Percentiles rank a stretch among this genome's conserved stretches.
Evolutionary conservation across 2,329 filamentous ascomycete genomes (phyloP).

Genomic region (Sporothrix dimorphospora): DNA sequence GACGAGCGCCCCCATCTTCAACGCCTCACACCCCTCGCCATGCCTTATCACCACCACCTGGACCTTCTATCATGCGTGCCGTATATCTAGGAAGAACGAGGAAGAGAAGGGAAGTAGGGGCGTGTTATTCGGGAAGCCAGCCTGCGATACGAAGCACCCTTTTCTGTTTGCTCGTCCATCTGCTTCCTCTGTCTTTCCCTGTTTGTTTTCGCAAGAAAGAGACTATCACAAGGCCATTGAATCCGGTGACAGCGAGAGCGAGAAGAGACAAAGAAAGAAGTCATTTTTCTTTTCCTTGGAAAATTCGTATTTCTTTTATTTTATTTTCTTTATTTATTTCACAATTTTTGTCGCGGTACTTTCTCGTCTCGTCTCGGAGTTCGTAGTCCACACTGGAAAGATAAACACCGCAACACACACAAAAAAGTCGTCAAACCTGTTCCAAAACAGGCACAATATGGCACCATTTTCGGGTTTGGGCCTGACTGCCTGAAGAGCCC

Average conservation of each 20-base stretch:
- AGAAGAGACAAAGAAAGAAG: background rate
- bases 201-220: background rate
- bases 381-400: too few relatives aligned
- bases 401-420: background rate
- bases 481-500: background rate
- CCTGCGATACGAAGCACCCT: background rate
- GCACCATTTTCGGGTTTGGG: slow-evolving; percentile 13
- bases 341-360: background rate
- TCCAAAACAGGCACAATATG: slow-evolving; percentile 9
- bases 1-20: background rate
- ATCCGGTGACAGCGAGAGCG: background rate
- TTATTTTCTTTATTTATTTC: background rate
- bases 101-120: background rate
- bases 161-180: background rate
- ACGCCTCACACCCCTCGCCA: background rate
- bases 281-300: background rate
- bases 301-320: background rate
- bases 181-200: background rate
- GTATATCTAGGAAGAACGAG: background rate
- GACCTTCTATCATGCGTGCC: slow-evolving; percentile 4
- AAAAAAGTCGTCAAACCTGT: background rate
- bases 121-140: background rate
- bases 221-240: slow-evolving; percentile 4
- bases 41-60: background rate
- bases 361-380: background rate